These are phyloP conservation scores for Heracleum sosnowskyi DNA, from an alignment of 129 eudicot species.

Conservation along the genomic window DNA sequence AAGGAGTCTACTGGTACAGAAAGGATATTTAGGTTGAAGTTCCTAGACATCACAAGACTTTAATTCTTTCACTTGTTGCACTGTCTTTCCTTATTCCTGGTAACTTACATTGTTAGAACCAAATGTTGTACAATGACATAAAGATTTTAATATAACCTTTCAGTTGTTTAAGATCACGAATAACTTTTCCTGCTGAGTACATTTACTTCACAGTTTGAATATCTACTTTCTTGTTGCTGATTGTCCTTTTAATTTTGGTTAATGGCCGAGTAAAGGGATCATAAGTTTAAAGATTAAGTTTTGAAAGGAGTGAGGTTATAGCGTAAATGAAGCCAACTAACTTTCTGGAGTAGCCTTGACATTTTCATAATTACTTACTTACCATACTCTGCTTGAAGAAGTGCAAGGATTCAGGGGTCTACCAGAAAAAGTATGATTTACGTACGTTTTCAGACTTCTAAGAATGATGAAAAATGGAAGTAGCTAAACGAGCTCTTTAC, in stretches of 20 bases:
- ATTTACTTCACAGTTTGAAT: neutral
- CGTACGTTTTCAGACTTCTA: too few relatives aligned
- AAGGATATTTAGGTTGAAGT: neutral
- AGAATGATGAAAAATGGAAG: too few relatives aligned
- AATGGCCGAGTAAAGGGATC: too few relatives aligned
- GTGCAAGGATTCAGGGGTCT: too few relatives aligned
- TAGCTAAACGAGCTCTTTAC: neutral
- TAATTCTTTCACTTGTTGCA: neutral
- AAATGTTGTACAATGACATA: neutral
- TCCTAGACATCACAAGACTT: neutral
- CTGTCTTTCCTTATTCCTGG: neutral
- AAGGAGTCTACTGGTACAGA: neutral
- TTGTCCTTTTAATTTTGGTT: too few relatives aligned
- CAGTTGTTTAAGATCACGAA: neutral
- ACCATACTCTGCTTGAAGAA: too few relatives aligned
- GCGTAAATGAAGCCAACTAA: neutral
- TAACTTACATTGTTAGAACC: neutral
- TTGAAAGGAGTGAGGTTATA: neutral
- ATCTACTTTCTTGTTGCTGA: neutral
- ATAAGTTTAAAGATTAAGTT: neutral
- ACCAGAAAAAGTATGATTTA: too few relatives aligned
- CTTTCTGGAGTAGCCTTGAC: too few relatives aligned
- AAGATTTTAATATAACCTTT: neutral
- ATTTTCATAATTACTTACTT: too few relatives aligned
- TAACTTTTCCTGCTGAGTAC: neutral